Evolutionary conservation across 305 asterid species (phyloP), one percentile per base, ranked within the genome.

Genomic region (Fraxinus sp.): DNA sequence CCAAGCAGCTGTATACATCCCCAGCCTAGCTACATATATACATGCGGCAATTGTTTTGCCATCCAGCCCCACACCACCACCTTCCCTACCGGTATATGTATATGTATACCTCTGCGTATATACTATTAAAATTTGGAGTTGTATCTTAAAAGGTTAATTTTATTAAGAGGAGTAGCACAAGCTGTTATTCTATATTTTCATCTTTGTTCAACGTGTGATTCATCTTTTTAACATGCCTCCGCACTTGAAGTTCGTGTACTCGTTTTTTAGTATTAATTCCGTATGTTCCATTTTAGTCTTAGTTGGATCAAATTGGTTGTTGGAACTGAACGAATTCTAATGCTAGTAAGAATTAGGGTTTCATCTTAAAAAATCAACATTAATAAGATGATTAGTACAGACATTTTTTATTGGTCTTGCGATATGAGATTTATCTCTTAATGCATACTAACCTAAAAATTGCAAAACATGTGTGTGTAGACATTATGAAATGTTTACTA

Each of bases 11-110:
- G 24, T 68, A 68, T 68, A 28, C 8, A 79, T 37, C 82, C 89
- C 79, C 82, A 37, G 16, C 84, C 84, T 78, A 78, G 66, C 64
- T 41, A 72, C 20, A 5, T 41, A 82, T 76, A 77, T 80, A 44
- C 52, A 78, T 74, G 83, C 86, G 57, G 57, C 18, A 46, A 46
- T 46, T 13, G 57, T 46, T 46, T 11, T 46, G 18, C 57, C 57
- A 46, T 13, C 57, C 57, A 13, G 18, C 18, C 57, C 57, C 57
- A 46, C 55, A 44, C 5, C 70, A 5, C 75, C 79, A 14, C 41
- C 82, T 33, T 41, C 79, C 71, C 41, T 68, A 81, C 57, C 33
- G 59, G 22, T 11, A 16, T 28, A 11, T 1, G 22, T 28, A 13
- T 26, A 8, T 8, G 10, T 16, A 11, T 49, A 49, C 59, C 20